phyloP scores from a whole-genome alignment of 768 basidiomycete genomes.

The Sporobolomyces phaffii region DNA sequence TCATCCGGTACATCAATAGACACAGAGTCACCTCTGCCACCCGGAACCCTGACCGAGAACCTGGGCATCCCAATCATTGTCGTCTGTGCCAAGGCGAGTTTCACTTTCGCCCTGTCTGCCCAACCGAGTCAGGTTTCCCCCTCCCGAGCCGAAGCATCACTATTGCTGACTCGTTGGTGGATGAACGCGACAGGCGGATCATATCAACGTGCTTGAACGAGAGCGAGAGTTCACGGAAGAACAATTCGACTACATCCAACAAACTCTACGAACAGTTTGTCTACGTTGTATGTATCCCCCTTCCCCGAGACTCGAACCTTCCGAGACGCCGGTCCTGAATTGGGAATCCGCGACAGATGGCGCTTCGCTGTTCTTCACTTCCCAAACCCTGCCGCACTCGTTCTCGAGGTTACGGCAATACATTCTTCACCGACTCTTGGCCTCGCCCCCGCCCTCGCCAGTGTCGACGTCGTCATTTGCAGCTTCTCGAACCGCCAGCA shows the following conservation, averaged over 20 bases:
- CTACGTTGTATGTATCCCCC: slow-evolving; percentile 66
- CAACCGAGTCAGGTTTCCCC: background rate
- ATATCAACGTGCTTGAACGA: slow-evolving; percentile 39
- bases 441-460: slow-evolving; percentile 46
- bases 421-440: slow-evolving; percentile 71
- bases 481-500: background rate
- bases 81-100: slow-evolving; percentile 70
- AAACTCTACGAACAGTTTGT: slow-evolving; percentile 85
- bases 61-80: slow-evolving; percentile 79
- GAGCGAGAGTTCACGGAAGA: slow-evolving; percentile 61
- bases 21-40: slow-evolving; percentile 62
- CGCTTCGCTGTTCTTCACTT: slow-evolving; percentile 84
- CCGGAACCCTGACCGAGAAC: slow-evolving; percentile 82
- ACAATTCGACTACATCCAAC: slow-evolving; percentile 88
- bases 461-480: no score
- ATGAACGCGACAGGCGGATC: slow-evolving; percentile 38
- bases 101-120: background rate
- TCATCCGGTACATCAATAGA: slow-evolving; percentile 6
- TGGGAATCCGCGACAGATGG: slow-evolving; percentile 58
- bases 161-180: background rate
- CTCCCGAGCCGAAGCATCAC: no score
- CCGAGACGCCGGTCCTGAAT: no score
- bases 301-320: background rate
- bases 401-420: slow-evolving; percentile 74
- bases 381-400: slow-evolving; percentile 63